These are phyloP conservation scores for Alternaria rosae DNA, from an alignment of 2,329 filamentous ascomycete genomes.

Conservation along the genomic window DNA sequence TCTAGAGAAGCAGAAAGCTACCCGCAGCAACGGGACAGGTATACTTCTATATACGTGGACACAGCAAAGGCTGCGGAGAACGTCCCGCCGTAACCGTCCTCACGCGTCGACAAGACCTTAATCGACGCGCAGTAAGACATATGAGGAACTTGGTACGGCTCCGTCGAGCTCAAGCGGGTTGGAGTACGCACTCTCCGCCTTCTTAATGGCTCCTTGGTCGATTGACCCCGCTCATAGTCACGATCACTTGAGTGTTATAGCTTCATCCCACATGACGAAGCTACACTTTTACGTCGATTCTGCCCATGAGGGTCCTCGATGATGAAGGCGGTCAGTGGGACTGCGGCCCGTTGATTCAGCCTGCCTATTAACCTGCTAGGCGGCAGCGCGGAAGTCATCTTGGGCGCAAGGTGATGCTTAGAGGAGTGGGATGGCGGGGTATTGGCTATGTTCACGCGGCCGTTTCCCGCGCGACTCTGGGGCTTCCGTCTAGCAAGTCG, in stretches of 20 bases:
- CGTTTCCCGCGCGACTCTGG: neutral
- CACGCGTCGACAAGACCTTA: conserved; percentile 38
- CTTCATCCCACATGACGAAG: conserved; percentile 32
- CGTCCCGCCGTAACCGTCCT: conserved; percentile 48
- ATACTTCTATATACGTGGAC: conserved; percentile 42
- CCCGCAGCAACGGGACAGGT: conserved; percentile 25
- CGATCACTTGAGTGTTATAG: conserved; percentile 21
- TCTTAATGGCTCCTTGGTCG: conserved; percentile 27
- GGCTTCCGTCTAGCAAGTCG: neutral
- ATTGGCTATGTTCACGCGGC: conserved; percentile 24
- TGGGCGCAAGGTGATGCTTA: conserved; percentile 15
- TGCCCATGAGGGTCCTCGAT: conserved; percentile 35
- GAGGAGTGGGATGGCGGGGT: conserved; percentile 23
- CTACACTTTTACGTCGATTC: conserved; percentile 36
- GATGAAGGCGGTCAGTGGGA: conserved; percentile 47
- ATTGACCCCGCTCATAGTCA: conserved; percentile 25
- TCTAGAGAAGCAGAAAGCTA: conserved; percentile 9
- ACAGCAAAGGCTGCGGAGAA: conserved; percentile 40
- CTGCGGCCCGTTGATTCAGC: conserved; percentile 47
- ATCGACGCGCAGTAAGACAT: conserved; percentile 35
- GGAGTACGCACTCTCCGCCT: conserved; percentile 26
- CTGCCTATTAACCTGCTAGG: conserved; percentile 37
- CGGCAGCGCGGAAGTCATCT: conserved; percentile 13
- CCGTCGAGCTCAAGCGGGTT: conserved; percentile 25
- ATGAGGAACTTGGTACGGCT: conserved; percentile 27